Evolutionary conservation across 495 filamentous ascomycete species (phyloP).

Genomic region (Monascus purpureus): DNA sequence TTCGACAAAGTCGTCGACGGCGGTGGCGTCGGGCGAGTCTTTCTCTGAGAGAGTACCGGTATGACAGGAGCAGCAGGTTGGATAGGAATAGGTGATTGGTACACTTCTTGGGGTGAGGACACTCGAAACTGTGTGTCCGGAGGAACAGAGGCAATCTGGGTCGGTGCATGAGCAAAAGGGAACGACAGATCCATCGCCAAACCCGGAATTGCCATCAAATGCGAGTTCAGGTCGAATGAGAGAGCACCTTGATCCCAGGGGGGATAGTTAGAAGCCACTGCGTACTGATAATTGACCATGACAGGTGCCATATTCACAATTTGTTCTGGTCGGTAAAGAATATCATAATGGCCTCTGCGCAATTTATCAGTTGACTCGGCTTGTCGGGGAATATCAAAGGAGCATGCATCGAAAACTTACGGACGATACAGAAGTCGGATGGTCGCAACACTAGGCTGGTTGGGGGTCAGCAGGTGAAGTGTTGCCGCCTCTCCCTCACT

Average conservation of each 20-base stretch:
- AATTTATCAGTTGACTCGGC: constrained; percentile 4
- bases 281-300: constrained; percentile 30
- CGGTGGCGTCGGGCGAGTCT: constrained; percentile 20
- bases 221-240: constrained; percentile 36
- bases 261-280: constrained; percentile 28
- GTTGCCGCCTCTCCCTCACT: constrained; percentile 71
- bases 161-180: constrained; percentile 23
- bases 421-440: constrained; percentile 57
- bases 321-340: constrained; percentile 63
- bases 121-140: no score
- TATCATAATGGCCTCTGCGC: constrained; percentile 80
- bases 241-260: constrained; percentile 31
- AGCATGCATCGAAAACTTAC: constrained; percentile 29
- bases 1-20: constrained; percentile 23
- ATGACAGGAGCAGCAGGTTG: constrained; percentile 19
- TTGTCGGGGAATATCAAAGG: background rate
- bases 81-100: constrained; percentile 21
- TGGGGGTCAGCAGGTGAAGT: constrained; percentile 51
- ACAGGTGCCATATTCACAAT: constrained; percentile 34
- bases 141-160: constrained; percentile 32
- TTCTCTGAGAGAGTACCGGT: constrained; percentile 18
- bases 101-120: constrained; percentile 26
- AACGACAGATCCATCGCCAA: constrained; percentile 30
- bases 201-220: constrained; percentile 35
- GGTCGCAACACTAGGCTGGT: constrained; percentile 36